Base-by-base conservation (phyloP, 148 eudicot genomes). In the Simmondsia chinensis region DNA sequence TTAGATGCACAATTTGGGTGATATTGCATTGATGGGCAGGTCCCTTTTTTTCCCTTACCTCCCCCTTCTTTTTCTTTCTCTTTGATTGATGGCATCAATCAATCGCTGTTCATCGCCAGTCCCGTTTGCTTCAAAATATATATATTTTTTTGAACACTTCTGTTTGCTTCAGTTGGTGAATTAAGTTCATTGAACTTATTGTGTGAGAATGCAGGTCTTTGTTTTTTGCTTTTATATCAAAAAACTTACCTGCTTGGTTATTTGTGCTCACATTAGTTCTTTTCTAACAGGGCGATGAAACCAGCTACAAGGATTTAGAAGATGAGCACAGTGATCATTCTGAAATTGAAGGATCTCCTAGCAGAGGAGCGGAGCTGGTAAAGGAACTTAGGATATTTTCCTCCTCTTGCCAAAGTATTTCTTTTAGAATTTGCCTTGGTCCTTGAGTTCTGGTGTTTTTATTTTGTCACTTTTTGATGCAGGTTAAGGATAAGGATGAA, bases 291-390 rank as follows among this genome's bases (percentile, higher is more conserved):
- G 88, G 45, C 52, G 40, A 36, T 7, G 66, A 31, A 56, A 74
- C 63, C 21, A 51, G 39, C 46, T 11, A 77, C 60, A 48, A 24
- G 17, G 48, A 42, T 33, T 39, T 68, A 36, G 79, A 68, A 60
- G 39, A 45, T 36, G 70, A 43, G 51, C 68, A 57, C 59, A 61
- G 25, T 59, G 80, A 68, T 33, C 45, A 56, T 45, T 39, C 61
- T 8, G 41, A 26, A 38, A 59, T 61, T 19, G 73, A 66, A 33
- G 84, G 26, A 38, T 42, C 64, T 57, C 40, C 45, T 16, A 51
- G 20, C 19, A 50, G 54, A 63, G 71, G 52, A 33, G 79, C 51
- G 36, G 68, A 78, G 43, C 65, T 10, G 69, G 83, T 67, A 48
- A 52, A 18, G 22, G 7, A 42, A 32, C 35, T 29, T 28, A 33